Percentiles rank a stretch among this genome's conserved stretches.
phyloP scores from a whole-genome alignment of 2,329 filamentous ascomycete species.

The Ascochyta clinopodiicola region DNA sequence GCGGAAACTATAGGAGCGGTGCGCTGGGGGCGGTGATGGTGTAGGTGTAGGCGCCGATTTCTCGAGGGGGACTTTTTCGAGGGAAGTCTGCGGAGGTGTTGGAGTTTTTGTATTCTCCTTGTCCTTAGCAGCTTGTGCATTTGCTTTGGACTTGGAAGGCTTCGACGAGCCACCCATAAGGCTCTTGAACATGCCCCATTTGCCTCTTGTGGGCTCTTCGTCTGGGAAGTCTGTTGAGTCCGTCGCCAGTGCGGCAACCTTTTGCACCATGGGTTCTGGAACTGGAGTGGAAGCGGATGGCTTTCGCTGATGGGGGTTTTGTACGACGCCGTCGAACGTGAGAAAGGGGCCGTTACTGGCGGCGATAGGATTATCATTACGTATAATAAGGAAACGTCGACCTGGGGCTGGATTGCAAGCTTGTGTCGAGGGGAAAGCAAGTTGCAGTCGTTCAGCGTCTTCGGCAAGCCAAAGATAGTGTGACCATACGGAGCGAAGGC shows the following conservation, averaged over 20 bases:
- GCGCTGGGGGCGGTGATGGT: constrained; percentile 59
- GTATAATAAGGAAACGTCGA: constrained; percentile 85
- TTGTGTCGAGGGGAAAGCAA: constrained; percentile 71
- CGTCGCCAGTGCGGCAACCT: constrained; percentile 36
- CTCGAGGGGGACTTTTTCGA: constrained; percentile 3
- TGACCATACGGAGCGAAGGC: constrained; percentile 76
- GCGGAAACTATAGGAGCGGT: constrained; percentile 71
- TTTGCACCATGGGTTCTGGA: constrained; percentile 37
- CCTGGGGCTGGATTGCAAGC: constrained; percentile 86
- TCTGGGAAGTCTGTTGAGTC: constrained; percentile 45
- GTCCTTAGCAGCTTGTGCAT: constrained; percentile 30
- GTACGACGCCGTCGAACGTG: constrained; percentile 68
- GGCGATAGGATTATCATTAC: constrained; percentile 71
- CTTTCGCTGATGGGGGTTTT: constrained; percentile 44
- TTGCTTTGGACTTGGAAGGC: constrained; percentile 50
- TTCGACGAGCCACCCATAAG: constrained; percentile 61
- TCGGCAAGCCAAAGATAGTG: constrained; percentile 80
- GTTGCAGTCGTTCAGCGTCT: constrained; percentile 64
- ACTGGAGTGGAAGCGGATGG: constrained; percentile 29
- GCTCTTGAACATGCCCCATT: constrained; percentile 69
- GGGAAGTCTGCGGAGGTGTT: constrained; percentile 7
- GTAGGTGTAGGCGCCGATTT: constrained; percentile 34
- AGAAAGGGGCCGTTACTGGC: constrained; percentile 63
- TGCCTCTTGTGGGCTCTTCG: constrained; percentile 59
- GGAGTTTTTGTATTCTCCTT: constrained; percentile 30